Evolutionary conservation across 192 early-diverging fungal genomes (phyloP), one percentile per base, ranked within the genome.

Genomic region (Endogone sp.): DNA sequence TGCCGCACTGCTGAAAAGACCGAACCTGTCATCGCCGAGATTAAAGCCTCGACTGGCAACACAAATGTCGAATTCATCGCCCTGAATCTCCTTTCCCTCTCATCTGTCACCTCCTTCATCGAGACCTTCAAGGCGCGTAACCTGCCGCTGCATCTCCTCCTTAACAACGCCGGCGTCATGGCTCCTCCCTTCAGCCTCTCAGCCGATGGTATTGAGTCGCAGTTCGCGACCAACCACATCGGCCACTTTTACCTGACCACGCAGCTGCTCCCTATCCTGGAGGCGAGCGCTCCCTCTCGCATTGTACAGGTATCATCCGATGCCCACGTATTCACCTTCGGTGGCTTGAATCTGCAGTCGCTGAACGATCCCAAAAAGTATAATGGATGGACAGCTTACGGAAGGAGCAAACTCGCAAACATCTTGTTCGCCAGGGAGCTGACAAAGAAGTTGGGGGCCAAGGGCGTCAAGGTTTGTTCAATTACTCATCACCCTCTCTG

Each of bases 141-240:
- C 27, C 57, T 44, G 29, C 62, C 59, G 10, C 67, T 89, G 3
- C 75, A 89, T 65, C 75, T 83, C 21, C 63, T 89, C 24, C 71
- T 88, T n/a, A 83, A 85, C 78, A 90, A 89, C 75, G 89, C 87
- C n/a, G 89, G 83, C 29, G 62, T 77, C 20, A 87, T 87, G 86
- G 75, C 75, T 16, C 70, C 68, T 25, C 83, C 83, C 4, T 71
- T 72, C 54, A 56, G 22, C 9, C 63, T 73, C 2, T 77, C 81
- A 23, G 70, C 72, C n/a, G 81, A 89, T 30, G 85, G 86, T n/a
- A 68, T 79, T 37, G 86, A 88, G 70, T 71, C 73, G n/a, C 87
- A 88, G 68, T 79, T 89, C 30, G 84, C 75, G 3, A 70, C 73
- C 25, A 86, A 84, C 64, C 85, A 89, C 68, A 63, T 89, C 2